phyloP scores from a whole-genome alignment of 2,329 filamentous ascomycete genomes.

The Clonostachys byssicola region DNA sequence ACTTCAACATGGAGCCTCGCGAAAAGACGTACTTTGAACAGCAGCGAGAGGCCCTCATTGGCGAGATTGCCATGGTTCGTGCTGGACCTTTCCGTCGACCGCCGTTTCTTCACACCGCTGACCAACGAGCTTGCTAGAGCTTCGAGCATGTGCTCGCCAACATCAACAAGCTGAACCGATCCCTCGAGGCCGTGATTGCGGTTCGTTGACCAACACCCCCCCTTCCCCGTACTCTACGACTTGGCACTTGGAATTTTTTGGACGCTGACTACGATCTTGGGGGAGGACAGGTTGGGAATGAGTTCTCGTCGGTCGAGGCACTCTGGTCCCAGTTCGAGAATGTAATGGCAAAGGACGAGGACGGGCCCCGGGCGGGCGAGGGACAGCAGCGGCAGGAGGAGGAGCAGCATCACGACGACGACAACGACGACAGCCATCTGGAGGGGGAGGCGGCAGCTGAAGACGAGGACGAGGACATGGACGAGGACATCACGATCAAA shows the following conservation, averaged over 20 bases:
- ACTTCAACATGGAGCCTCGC: constrained; percentile 14
- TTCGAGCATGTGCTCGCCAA: constrained; percentile 92
- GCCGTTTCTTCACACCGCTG: background rate
- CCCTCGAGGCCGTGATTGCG: constrained; percentile 84
- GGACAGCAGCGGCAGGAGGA: constrained; percentile 15
- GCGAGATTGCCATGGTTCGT: constrained; percentile 67
- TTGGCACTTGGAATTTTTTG: background rate
- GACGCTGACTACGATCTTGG: background rate
- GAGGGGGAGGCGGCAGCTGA: background rate
- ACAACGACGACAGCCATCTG: constrained; percentile 3
- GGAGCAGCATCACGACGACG: constrained; percentile 12
- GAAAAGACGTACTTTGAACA: constrained; percentile 68
- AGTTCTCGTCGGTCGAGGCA: constrained; percentile 94
- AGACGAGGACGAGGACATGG: background rate
- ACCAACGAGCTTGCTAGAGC: constrained; percentile 34
- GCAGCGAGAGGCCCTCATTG: constrained; percentile 67
- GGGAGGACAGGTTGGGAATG: constrained; percentile 71
- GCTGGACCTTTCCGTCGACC: background rate
- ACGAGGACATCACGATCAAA: constrained; percentile 2
- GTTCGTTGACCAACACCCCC: constrained; percentile 44
- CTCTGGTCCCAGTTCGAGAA: constrained; percentile 97
- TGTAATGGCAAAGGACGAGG: constrained; percentile 76
- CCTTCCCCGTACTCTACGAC: background rate
- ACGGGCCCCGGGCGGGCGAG: constrained; percentile 17
- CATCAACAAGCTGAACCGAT: constrained; percentile 92